A percentile compares a stretch with the other conserved stretches of the same genome.
These are phyloP conservation scores for Populus hybrid DNA, from an alignment of 441 rosid genomes.

Conservation along the genomic window DNA sequence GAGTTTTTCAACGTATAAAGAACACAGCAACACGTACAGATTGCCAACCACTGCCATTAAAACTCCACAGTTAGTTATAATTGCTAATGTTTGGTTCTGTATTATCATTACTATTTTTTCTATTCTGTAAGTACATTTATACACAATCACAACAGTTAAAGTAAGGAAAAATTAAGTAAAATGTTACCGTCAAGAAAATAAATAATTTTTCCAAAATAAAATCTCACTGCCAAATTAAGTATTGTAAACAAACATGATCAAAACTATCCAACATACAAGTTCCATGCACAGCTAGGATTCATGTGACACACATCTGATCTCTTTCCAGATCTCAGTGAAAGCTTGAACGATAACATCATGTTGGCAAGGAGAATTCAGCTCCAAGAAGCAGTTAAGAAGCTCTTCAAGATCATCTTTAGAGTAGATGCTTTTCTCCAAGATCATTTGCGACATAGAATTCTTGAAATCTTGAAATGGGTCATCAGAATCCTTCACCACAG, in stretches of 20 bases:
- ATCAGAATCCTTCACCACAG: constrained; percentile 56
- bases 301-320: not conserved
- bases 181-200: no score
- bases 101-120: no score
- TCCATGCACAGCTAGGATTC: not conserved
- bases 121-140: not conserved
- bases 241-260: no score
- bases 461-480: constrained; percentile 63
- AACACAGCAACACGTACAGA: not conserved
- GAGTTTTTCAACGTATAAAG: not conserved
- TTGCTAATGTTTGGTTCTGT: not conserved
- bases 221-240: no score
- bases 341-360: constrained; percentile 51
- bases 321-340: constrained; percentile 54
- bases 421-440: constrained; percentile 48
- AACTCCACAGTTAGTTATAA: not conserved
- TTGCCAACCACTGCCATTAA: not conserved
- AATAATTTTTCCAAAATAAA: no score
- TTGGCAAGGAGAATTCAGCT: constrained; percentile 53
- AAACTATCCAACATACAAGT: no score
- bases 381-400: constrained; percentile 62
- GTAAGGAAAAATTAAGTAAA: no score
- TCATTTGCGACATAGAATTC: constrained; percentile 63
- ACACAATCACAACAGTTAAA: no score
- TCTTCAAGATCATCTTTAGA: constrained; percentile 47